Evolutionary conservation across 1,284 basidiomycete genomes (phyloP).

Genomic region (Trichosporon sp.): DNA sequence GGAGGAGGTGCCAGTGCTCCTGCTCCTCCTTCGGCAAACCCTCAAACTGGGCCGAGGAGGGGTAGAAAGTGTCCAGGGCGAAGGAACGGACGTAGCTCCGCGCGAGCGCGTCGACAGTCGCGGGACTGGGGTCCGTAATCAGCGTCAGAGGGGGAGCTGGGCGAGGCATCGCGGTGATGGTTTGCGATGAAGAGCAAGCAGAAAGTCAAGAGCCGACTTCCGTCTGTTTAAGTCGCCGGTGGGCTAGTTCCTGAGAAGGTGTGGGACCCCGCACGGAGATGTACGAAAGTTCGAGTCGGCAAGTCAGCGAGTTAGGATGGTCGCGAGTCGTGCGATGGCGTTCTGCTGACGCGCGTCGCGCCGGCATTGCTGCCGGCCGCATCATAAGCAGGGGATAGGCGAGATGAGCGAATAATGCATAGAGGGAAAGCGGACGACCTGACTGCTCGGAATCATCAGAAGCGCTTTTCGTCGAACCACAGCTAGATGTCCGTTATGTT

Average conservation of each 20-base stretch:
- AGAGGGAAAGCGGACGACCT: too few species aligned
- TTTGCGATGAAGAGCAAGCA: neutral
- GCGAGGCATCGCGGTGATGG: neutral
- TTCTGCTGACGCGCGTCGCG: too few species aligned
- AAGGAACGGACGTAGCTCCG: neutral
- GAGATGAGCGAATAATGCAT: neutral
- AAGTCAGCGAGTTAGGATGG: too few species aligned
- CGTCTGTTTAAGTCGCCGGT: neutral
- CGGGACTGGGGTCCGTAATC: slow-evolving; percentile 1
- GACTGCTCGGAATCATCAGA: too few species aligned
- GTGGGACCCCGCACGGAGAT: neutral
- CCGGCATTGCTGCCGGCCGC: too few species aligned
- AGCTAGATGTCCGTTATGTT: too few species aligned
- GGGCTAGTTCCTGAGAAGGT: neutral
- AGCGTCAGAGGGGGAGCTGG: neutral
- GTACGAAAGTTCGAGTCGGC: neutral
- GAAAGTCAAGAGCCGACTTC: neutral
- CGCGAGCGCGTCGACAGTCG: neutral
- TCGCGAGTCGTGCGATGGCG: too few species aligned
- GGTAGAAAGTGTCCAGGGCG: neutral
- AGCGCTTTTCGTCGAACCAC: too few species aligned
- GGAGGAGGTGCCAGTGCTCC: slow-evolving; percentile 4
- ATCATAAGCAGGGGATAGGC: neutral
- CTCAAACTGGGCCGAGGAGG: neutral
- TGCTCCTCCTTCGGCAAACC: neutral